Percentiles rank a stretch among this genome's conserved stretches.
phyloP scores from a whole-genome alignment of 73 alveolate genomes.

The Tetrahymena thermophila region DNA sequence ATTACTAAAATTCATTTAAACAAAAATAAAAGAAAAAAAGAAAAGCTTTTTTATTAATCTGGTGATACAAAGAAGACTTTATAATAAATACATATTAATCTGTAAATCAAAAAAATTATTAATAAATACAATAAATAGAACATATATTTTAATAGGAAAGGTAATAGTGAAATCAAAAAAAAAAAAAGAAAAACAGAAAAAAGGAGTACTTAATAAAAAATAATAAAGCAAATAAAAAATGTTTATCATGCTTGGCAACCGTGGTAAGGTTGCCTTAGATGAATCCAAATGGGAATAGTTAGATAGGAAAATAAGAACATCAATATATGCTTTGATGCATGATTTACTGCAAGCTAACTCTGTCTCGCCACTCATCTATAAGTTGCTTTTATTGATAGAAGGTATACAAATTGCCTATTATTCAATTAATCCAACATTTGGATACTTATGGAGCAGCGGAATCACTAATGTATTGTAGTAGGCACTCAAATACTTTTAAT shows the following conservation, averaged over 20 bases:
- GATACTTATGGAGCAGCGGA: constrained; percentile 8
- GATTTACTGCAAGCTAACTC: constrained; percentile 21
- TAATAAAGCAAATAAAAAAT: neutral
- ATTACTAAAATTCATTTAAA: neutral
- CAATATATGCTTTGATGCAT: constrained; percentile 39
- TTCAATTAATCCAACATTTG: constrained; percentile 25
- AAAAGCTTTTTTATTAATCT: neutral
- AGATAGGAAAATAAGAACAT: constrained; percentile 27
- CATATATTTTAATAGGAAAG: neutral
- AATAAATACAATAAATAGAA: neutral
- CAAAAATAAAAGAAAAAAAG: neutral
- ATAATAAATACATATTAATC: neutral
- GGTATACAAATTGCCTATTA: constrained; percentile 30
- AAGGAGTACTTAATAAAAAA: neutral
- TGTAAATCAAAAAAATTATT: neutral
- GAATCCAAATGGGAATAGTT: constrained; percentile 42
- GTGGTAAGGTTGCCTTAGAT: constrained; percentile 8
- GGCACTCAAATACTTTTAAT: constrained; percentile 38
- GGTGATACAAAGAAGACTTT: neutral
- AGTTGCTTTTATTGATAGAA: constrained; percentile 23
- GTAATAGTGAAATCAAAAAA: neutral
- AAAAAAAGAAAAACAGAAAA: neutral
- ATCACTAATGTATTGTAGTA: constrained; percentile 13
- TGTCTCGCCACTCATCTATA: constrained; percentile 24
- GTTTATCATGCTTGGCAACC: constrained; percentile 3